Percentiles rank a stretch among this genome's conserved stretches.
Evolutionary conservation across 331 rosid genomes (phyloP).

Genomic region (Pyrus hybrid): DNA sequence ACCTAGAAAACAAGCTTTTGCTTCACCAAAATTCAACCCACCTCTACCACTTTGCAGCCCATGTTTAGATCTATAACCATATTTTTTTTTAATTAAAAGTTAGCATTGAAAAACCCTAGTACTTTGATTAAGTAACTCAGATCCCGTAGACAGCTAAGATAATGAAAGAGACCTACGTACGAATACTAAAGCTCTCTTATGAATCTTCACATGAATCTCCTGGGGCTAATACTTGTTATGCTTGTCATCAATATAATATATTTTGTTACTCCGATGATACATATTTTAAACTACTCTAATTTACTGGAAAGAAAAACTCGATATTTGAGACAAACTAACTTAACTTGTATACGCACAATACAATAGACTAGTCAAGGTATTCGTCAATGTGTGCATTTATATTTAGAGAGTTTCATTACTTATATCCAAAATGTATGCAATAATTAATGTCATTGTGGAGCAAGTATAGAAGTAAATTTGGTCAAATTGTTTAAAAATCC

Average conservation of each 20-base stretch:
- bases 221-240: background rate
- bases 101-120: background rate
- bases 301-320: no score
- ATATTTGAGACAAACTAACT: no score
- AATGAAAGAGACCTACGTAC: no score
- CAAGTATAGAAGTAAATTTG: background rate
- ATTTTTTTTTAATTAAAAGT: background rate
- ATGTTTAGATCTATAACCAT: no score
- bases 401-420: background rate
- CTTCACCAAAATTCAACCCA: background rate
- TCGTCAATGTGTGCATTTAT: no score
- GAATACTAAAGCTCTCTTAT: background rate
- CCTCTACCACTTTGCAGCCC: background rate
- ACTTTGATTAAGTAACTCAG: background rate
- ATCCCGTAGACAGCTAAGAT: background rate
- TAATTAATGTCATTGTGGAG: background rate
- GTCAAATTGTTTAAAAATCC: background rate
- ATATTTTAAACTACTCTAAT: no score
- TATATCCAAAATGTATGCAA: background rate
- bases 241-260: background rate
- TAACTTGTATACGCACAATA: no score
- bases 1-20: no score
- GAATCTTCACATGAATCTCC: background rate
- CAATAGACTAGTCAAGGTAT: no score
- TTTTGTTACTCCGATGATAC: no score